A percentile compares a stretch with the other conserved stretches of the same genome.
Conservation (phyloP, 2,329 filamentous ascomycete species). For the Nemania bipapillata region DNA sequence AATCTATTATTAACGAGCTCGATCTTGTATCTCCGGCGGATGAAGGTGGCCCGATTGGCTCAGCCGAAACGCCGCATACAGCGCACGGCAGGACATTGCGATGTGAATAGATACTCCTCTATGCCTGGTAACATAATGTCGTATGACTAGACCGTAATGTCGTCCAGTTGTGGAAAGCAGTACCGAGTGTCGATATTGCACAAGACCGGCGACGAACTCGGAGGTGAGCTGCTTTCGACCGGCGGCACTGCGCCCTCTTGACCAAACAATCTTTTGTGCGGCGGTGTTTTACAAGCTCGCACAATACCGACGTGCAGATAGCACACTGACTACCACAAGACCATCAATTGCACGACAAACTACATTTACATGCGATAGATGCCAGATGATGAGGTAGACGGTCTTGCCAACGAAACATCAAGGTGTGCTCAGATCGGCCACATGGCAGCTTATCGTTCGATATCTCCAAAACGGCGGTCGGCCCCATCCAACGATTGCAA, state of each 20-base stretch:
- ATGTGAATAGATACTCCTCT: neutral
- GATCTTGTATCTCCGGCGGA: neutral
- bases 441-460: conserved; percentile 15
- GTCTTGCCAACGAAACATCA: neutral
- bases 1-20: neutral
- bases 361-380: neutral
- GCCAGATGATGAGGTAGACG: neutral
- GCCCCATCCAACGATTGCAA: neutral
- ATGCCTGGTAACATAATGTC: neutral
- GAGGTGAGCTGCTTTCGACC: neutral
- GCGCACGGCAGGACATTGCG: no score
- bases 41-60: neutral
- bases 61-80: neutral
- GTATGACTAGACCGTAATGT: neutral
- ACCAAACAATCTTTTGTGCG: conserved; percentile 1
- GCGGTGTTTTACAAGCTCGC: neutral
- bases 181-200: neutral
- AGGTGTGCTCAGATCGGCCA: neutral
- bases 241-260: neutral
- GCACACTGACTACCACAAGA: neutral
- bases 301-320: conserved; percentile 8
- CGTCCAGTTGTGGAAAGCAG: neutral
- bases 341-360: neutral
- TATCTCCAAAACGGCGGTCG: neutral
- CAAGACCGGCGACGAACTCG: neutral